These are phyloP conservation scores for Metarhizium sp. DNA, from an alignment of 2,329 filamentous ascomycete genomes.

Conservation along the genomic window DNA sequence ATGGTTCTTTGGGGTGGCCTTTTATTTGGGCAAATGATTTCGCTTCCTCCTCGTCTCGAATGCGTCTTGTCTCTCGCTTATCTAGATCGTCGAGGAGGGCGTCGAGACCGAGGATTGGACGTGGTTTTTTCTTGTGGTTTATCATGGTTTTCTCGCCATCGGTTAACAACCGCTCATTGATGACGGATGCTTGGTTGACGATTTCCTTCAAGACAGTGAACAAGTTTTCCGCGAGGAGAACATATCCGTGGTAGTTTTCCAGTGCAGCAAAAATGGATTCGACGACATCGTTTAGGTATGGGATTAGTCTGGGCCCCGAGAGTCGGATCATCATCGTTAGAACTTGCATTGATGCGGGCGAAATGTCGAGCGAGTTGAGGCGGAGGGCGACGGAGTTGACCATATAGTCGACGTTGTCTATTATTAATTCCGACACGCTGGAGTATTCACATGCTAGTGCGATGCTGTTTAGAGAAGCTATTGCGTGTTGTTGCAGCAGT, in stretches of 20 bases:
- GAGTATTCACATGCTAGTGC: constrained; percentile 65
- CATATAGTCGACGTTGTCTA: constrained; percentile 93
- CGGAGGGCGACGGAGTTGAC: constrained; percentile 85
- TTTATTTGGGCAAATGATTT: constrained; percentile 8
- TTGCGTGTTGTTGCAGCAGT: constrained; percentile 68
- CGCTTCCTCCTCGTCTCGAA: constrained; percentile 25
- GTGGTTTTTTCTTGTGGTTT: constrained; percentile 32
- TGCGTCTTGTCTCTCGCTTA: constrained; percentile 34
- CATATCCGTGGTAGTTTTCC: constrained; percentile 94
- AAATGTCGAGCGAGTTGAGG: constrained; percentile 85
- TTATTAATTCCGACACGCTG: constrained; percentile 67
- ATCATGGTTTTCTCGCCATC: constrained; percentile 23
- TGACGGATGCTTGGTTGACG: constrained; percentile 69
- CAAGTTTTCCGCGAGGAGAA: constrained; percentile 71
- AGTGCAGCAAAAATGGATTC: constrained; percentile 84
- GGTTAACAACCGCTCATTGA: constrained; percentile 37
- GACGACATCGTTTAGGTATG: constrained; percentile 85
- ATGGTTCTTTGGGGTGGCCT: constrained; percentile 24
- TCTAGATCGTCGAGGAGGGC: constrained; percentile 51
- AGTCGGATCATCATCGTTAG: constrained; percentile 89
- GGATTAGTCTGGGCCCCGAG: constrained; percentile 70
- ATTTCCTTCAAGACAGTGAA: constrained; percentile 78
- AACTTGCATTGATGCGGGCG: constrained; percentile 83
- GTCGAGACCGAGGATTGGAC: constrained; percentile 26
- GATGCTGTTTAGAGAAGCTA: constrained; percentile 74